Evolutionary conservation across 768 basidiomycete species (phyloP), one percentile per base, ranked within the genome.

Genomic region (Lyophyllum atratum): DNA sequence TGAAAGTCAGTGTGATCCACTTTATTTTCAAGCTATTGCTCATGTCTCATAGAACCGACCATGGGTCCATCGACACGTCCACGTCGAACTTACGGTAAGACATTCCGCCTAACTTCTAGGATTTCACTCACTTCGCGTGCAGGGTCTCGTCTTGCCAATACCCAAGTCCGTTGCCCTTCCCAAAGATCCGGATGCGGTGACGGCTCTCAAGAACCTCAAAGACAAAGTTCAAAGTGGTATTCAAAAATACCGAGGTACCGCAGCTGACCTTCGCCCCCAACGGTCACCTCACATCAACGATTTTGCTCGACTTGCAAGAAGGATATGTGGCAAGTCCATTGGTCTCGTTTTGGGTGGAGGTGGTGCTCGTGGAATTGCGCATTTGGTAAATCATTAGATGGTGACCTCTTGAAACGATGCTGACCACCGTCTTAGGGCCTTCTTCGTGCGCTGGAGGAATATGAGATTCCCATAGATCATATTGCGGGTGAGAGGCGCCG

Each of bases 291-390:
- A 94, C 68, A 84, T 83, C 60, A 94, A 89, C 62, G 97, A 99
- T 69, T 98, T 98, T 69, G 88, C 94, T 9, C 81, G 97, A 21
- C 75, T 99, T 37, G 97, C 97, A 1, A 78, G 97, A 54, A 76
- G 95, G 49, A 83, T 98, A 34, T 97, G 95, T 66, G 97, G 95
- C 14, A 92, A 87, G 65, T 93, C 92, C 8, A 90, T 98, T 56
- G 97, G 95, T 1, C 75, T 99, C 43, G 95, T 98, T 7, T 82
- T 99, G 1, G 97, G 97, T 19, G 97, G 97, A 6, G 97, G 97
- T n/a, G 97, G 97, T 17, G 97, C 95, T 15, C 83, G 97, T 40
- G 97, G 80, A 48, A 76, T 80, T 52, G 73, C 76, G 17, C 76
- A 78, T 71, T 65, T 79, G 49, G 73, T 77, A 62, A 49, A 69